Evolutionary conservation across 768 basidiomycete genomes (phyloP).

Genomic region (Hypsizygus marmoreus): DNA sequence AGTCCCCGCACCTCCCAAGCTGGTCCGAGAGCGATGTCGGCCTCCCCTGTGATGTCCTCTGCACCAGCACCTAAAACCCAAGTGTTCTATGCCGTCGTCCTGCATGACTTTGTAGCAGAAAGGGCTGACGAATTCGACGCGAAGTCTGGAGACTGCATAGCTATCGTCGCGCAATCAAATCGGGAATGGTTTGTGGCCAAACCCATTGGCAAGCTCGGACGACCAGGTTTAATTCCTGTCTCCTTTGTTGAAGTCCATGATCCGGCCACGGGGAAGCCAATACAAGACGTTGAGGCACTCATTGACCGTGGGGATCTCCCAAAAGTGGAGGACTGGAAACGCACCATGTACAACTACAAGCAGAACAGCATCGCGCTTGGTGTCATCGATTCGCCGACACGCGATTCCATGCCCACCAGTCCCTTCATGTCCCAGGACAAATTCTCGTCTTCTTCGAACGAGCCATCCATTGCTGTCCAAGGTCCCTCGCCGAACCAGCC

Average conservation of each 20-base stretch:
- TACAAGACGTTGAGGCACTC: conserved; percentile 73
- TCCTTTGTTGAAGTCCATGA: conserved; percentile 97
- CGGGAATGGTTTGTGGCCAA: conserved; percentile 99
- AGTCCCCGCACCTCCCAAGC: conserved; percentile 50
- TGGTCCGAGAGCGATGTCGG: conserved; percentile 22
- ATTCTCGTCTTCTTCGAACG: conserved; percentile 18
- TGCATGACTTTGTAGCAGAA: conserved; percentile 96
- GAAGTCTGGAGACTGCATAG: conserved; percentile 89
- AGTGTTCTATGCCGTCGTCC: conserved; percentile 91
- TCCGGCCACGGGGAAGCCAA: conserved; percentile 78
- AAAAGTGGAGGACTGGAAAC: conserved; percentile 99
- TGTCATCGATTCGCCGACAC: conserved; percentile 67
- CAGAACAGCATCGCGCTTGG: conserved; percentile 95
- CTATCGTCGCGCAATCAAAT: conserved; percentile 99
- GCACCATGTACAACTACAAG: conserved; percentile 92
- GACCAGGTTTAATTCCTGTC: conserved; percentile 95
- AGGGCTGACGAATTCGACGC: conserved; percentile 96
- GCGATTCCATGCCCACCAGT: conserved; percentile 44
- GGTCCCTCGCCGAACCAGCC: conserved; percentile 30
- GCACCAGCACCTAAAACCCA: conserved; percentile 46
- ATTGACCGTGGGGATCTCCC: conserved; percentile 90
- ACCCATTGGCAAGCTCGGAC: conserved; percentile 91
- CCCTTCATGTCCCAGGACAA: conserved; percentile 34
- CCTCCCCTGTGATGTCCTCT: conserved; percentile 26
- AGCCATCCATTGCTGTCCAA: conserved; percentile 24